Conservation (phyloP, 2,329 filamentous ascomycete species). For the Aspergillus sp. region DNA sequence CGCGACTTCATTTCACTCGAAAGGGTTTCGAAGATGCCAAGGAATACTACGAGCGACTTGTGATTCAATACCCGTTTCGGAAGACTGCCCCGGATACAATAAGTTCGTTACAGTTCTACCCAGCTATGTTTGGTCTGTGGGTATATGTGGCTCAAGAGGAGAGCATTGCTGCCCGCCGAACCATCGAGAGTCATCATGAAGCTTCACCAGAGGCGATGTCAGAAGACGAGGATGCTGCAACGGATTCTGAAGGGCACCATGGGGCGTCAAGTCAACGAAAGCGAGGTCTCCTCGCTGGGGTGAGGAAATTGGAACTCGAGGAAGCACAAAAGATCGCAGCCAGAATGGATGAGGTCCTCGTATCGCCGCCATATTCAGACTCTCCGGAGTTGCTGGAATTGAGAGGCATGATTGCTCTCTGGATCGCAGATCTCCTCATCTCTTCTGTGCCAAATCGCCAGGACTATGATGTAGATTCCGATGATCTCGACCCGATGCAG, state of each 20-base stretch:
- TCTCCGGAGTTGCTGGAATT: conserved; percentile 66
- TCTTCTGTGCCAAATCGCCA: conserved; percentile 29
- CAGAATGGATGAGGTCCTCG: conserved; percentile 70
- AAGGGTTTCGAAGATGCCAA: conserved; percentile 58
- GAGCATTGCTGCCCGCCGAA: conserved; percentile 48
- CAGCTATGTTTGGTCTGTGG: conserved; percentile 77
- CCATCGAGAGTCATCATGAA: conserved; percentile 29
- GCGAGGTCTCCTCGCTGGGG: conserved; percentile 27
- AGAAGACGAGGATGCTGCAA: conserved; percentile 31
- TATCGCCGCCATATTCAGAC: conserved; percentile 68
- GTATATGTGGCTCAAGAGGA: conserved; percentile 70
- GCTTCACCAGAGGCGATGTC: conserved; percentile 25
- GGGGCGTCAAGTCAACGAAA: conserved; percentile 35
- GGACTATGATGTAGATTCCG: conserved; percentile 10
- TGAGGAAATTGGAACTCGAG: conserved; percentile 54
- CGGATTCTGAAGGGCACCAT: conserved; percentile 17
- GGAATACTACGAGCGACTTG: conserved; percentile 74
- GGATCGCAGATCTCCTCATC: conserved; percentile 65
- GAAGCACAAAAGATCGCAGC: conserved; percentile 63
- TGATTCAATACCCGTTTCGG: conserved; percentile 73
- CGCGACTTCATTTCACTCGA: conserved; percentile 38
- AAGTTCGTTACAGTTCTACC: conserved; percentile 75
- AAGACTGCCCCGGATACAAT: conserved; percentile 57
- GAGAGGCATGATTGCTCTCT: conserved; percentile 71
- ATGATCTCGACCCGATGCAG: conserved; percentile 17